Evolutionary conservation across 352 stramenopile species (phyloP), one percentile per base, ranked within the genome.

Genomic region (Saprolegnia parasitica): DNA sequence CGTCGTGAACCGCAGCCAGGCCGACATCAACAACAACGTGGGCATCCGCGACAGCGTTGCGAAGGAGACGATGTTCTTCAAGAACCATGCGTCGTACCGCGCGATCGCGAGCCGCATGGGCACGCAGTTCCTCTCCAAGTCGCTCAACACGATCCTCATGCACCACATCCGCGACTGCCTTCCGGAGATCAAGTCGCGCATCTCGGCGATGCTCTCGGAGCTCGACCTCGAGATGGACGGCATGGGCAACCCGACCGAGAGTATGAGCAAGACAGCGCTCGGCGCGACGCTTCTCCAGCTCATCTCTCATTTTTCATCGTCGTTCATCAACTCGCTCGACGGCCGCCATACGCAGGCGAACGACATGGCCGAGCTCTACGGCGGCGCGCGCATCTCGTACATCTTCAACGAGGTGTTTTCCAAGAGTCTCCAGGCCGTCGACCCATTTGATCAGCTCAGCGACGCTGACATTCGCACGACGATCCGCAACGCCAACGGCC

Each of bases 391-490:
- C 32, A 99, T 99, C 71, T 97, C 89, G 52, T 98, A 98, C 79
- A 99, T 99, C 67, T 99, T 99, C 74, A 98, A 97, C 76, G 95
- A 99, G 58, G 97, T 99, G 55, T 97, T 97, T 73, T 84, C 87
- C 26, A 94, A 93, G 74, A 86, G 82, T 35, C 68, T 97, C 20
- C 85, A 93, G 55, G 83, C 93, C 52, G 93, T 99, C 46, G 96
- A 98, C 71, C 91, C 96, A 0, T 99, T 99, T 71, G 96, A 99
- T 71, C 93, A 93, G 20, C 78, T 99, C n/a, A 93, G 84, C 23
- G 97, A 99, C 76, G 94, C 98, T 32, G 98, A 99, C 76, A 99
- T 99, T 68, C 93, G 97, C 55, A 99, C 96, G 18, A 98, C 96
- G 4, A 99, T 99, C 74, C 90, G 92, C 58, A 99, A 99, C 75